Percentiles rank a stretch among this genome's conserved stretches.
phyloP scores from a whole-genome alignment of 345 rosid species.

The Eucalyptus curtisii region DNA sequence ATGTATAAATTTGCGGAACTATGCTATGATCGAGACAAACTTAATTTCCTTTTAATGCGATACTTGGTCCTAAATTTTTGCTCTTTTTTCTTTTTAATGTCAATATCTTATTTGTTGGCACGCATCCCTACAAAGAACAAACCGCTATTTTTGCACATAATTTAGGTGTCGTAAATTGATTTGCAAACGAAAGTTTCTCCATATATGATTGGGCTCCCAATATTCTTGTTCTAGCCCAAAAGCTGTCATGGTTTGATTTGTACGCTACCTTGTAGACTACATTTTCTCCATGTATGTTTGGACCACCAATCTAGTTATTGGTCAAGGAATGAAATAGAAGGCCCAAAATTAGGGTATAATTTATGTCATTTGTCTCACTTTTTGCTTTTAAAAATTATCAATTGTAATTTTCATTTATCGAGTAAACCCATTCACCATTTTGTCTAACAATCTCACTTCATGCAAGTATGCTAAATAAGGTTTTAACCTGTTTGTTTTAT shows the following conservation, averaged over 20 bases:
- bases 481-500: neutral
- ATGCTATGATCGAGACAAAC: neutral
- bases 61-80: neutral
- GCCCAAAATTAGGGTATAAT: neutral
- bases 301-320: neutral
- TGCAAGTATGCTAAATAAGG: neutral
- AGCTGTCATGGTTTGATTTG: neutral
- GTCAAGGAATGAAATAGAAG: neutral
- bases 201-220: neutral
- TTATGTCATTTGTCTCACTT: neutral
- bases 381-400: neutral
- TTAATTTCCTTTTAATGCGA: neutral
- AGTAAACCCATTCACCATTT: neutral
- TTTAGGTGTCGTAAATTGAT: neutral
- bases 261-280: neutral
- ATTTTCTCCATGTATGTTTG: neutral
- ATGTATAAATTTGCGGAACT: neutral
- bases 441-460: neutral
- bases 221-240: neutral
- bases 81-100: neutral
- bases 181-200: neutral
- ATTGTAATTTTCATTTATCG: neutral
- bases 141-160: neutral
- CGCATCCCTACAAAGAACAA: neutral
- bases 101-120: neutral